Conservation (phyloP, 179 eudicot genomes). For the Silene noctiflora region DNA sequence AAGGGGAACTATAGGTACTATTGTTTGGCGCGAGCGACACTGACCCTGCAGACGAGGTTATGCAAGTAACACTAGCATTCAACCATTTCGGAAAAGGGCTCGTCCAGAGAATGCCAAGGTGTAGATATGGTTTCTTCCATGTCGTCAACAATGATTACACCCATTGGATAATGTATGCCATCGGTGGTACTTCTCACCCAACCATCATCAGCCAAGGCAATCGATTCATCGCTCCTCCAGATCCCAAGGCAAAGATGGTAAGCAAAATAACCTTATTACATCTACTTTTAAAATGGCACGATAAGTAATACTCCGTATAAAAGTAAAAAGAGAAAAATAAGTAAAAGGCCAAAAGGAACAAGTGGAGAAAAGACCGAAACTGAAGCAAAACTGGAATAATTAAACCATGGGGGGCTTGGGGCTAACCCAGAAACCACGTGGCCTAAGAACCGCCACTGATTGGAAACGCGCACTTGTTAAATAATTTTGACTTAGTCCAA, state of each 20-base stretch:
- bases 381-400: too few species aligned
- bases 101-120: constrained; percentile 79
- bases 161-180: constrained; percentile 79
- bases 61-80: constrained; percentile 63
- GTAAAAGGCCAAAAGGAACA: too few species aligned
- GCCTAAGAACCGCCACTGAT: too few species aligned
- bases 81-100: constrained; percentile 81
- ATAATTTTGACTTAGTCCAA: too few species aligned
- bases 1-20: constrained; percentile 40
- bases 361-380: too few species aligned
- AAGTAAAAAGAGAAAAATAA: too few species aligned
- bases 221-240: constrained; percentile 62
- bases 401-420: too few species aligned
- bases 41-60: constrained; percentile 33
- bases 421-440: too few species aligned
- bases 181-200: constrained; percentile 72
- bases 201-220: constrained; percentile 82
- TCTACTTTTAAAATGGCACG: neutral
- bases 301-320: too few species aligned
- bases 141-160: constrained; percentile 89
- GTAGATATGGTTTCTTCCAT: constrained; percentile 62
- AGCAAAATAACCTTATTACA: neutral
- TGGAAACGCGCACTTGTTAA: too few species aligned
- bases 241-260: constrained; percentile 38
- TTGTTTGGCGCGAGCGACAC: constrained; percentile 66